A percentile compares a stretch with the other conserved stretches of the same genome.
Evolutionary conservation across 2,329 filamentous ascomycete genomes (phyloP).

Genomic region (Paramyrothecium sp.): DNA sequence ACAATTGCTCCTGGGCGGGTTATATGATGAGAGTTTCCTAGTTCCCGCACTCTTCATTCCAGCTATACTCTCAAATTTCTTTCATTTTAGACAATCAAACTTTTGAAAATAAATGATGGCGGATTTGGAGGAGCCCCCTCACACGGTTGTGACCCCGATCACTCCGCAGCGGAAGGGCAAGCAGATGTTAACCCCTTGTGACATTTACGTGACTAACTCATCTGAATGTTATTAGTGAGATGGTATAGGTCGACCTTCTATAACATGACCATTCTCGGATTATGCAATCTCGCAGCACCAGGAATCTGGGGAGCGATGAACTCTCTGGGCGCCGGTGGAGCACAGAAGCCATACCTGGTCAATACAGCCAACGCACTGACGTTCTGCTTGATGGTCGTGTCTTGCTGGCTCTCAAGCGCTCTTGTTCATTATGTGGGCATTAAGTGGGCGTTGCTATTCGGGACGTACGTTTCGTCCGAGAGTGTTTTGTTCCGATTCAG

Average conservation of each 20-base stretch:
- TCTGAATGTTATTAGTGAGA: constrained; percentile 40
- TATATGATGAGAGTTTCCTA: too few species aligned
- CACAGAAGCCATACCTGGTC: constrained; percentile 62
- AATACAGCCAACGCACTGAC: constrained; percentile 71
- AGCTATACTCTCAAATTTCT: too few species aligned
- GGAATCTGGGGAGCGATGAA: constrained; percentile 77
- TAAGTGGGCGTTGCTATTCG: constrained; percentile 68
- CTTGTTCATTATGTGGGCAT: constrained; percentile 69
- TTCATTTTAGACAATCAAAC: too few species aligned
- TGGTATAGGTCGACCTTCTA: constrained; percentile 73
- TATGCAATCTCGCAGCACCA: constrained; percentile 69
- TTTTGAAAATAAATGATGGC: too few species aligned
- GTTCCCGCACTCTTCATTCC: too few species aligned
- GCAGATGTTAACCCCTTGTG: neutral
- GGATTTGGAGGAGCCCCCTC: too few species aligned
- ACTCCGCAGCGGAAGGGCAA: too few species aligned
- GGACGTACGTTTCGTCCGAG: constrained; percentile 48
- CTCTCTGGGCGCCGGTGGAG: constrained; percentile 67
- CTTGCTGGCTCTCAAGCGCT: constrained; percentile 63
- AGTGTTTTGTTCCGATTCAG: too few species aligned
- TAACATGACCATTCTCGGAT: constrained; percentile 68
- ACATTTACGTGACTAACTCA: constrained; percentile 1
- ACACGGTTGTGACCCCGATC: too few species aligned
- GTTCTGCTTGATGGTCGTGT: constrained; percentile 71
- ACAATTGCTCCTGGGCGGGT: too few species aligned